A percentile compares a stretch with the other conserved stretches of the same genome.
Conservation (phyloP, 225 moss, liverwort and hornwort species). For the Anthoceros angustus region DNA sequence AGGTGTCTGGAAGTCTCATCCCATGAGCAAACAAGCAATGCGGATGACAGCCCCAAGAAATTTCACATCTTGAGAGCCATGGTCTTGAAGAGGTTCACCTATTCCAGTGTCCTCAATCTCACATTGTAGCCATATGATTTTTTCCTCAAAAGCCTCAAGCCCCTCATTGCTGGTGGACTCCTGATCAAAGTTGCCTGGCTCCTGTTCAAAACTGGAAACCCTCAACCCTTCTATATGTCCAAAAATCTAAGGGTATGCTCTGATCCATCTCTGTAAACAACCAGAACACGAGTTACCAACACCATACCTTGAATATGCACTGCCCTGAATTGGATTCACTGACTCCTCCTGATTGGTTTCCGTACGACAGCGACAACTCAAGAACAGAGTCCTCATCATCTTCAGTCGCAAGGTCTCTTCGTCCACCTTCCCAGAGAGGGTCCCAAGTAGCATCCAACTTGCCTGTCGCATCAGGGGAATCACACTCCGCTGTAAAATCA, state of each 20-base stretch:
- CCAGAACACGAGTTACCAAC: too few species aligned
- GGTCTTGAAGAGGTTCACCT: constrained; percentile 14
- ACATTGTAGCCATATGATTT: constrained; percentile 34
- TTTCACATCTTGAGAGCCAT: too few species aligned
- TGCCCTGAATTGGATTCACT: too few species aligned
- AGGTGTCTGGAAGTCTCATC: constrained; percentile 1
- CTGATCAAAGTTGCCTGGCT: background rate
- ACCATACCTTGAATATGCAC: too few species aligned
- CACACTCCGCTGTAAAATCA: constrained; percentile 7
- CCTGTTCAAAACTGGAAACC: too few species aligned
- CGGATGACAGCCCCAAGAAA: background rate
- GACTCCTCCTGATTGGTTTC: background rate
- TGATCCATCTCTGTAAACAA: too few species aligned
- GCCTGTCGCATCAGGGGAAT: background rate
- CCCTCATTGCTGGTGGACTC: constrained; percentile 12
- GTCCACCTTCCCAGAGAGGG: constrained; percentile 40
- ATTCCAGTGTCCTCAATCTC: constrained; percentile 48
- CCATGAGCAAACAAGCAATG: constrained; percentile 7
- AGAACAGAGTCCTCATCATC: constrained; percentile 9
- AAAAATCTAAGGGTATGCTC: too few species aligned
- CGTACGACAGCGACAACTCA: constrained; percentile 6
- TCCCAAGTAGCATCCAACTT: constrained; percentile 18
- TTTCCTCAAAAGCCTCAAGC: background rate
- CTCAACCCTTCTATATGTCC: too few species aligned
- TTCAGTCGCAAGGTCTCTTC: constrained; percentile 25